Evolutionary conservation across 2,329 filamentous ascomycete genomes (phyloP), one percentile per base, ranked within the genome.

Genomic region (Xylaria sp.): DNA sequence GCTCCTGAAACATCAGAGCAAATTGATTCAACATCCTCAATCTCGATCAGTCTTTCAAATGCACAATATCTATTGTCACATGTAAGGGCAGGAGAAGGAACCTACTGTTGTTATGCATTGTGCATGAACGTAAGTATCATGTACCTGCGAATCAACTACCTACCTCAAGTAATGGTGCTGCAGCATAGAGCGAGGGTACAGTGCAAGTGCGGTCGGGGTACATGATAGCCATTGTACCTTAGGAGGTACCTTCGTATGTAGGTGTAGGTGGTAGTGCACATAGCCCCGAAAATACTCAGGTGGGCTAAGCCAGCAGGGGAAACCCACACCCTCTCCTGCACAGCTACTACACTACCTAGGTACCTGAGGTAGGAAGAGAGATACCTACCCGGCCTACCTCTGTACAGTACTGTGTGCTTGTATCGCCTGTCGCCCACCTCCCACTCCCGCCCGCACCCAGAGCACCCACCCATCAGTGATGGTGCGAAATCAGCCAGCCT

Each of bases 401-500:
- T 20, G 49, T 27, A 42, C 33, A 39, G 42, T 51, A 53, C 17
- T 25, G 33, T 17, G 29, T 25, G 47, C 53, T 36, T 36, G 25
- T 62, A 27, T 33, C 51, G 29, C 31, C 45, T 29, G 33, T 42
- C 54, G 31, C 53, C 44, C 49, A 49, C 33, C 49, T n/a, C n/a
- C n/a, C n/a, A n/a, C n/a, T 49, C 49, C 39, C 65, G 61, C 58
- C 64, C n/a, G 65, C 49, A 59, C 47, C 63, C n/a, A 47, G 22
- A 27, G 66, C 63, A 68, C 67, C 69, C 64, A 65, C 54, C 54
- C 61, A 62, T 70, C 69, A 72, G 66, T 74, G 73, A 74, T 75
- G 60, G 63, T 72, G 71, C 66, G 42, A 67, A 76, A 76, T 76
- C 74, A 76, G 73, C 73, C 66, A 69, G 68, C 56, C 59, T 51